These are phyloP conservation scores for Diaporthe caulivora DNA, from an alignment of 2,329 filamentous ascomycete species.

Conservation along the genomic window DNA sequence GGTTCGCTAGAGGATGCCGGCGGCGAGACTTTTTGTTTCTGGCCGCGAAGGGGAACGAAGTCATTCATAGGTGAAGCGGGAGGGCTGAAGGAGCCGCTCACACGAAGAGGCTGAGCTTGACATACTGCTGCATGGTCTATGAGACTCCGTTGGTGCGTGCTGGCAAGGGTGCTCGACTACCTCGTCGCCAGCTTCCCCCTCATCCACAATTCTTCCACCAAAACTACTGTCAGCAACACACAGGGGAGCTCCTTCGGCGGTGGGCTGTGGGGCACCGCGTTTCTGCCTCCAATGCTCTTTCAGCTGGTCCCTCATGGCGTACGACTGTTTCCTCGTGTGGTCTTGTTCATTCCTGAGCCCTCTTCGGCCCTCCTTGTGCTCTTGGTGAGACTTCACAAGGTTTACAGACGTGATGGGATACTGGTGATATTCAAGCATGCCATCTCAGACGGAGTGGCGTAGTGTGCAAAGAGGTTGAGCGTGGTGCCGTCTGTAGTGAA, in stretches of 20 bases:
- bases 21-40: too few species aligned
- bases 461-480: slow-evolving; percentile 47
- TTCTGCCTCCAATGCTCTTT: slow-evolving; percentile 9
- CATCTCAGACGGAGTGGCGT: slow-evolving; percentile 37
- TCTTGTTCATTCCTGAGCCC: slow-evolving; percentile 36
- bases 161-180: too few species aligned
- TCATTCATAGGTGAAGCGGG: too few species aligned
- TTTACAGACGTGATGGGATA: neutral
- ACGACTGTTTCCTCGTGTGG: slow-evolving; percentile 35
- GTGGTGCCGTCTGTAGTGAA: slow-evolving; percentile 46
- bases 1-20: too few species aligned
- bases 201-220: too few species aligned
- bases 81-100: too few species aligned
- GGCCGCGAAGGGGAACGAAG: too few species aligned
- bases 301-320: slow-evolving; percentile 32
- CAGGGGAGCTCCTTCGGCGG: neutral
- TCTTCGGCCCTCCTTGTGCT: slow-evolving; percentile 24
- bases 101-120: too few species aligned
- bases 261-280: neutral
- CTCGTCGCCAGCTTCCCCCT: too few species aligned
- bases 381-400: neutral
- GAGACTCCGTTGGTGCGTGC: too few species aligned
- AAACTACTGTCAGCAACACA: too few species aligned
- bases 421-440: neutral
- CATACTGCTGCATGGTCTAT: too few species aligned